Evolutionary conservation across 2,329 filamentous ascomycete species (phyloP).

Genomic region (Exophiala sp.): DNA sequence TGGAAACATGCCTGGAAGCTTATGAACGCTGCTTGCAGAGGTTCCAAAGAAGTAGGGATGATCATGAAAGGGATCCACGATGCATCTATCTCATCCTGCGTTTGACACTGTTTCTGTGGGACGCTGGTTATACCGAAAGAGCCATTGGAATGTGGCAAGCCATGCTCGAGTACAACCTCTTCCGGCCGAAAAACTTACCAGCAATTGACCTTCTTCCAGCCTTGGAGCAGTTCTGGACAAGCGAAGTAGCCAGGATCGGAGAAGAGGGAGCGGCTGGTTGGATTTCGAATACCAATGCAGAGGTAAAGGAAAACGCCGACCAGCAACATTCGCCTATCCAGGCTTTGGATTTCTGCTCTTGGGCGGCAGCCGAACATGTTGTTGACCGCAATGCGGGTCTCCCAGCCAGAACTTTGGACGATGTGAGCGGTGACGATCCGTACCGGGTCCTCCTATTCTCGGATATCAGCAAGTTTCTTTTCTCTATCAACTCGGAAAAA

Average conservation of each 20-base stretch:
- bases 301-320: constrained; percentile 9
- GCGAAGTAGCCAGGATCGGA: constrained; percentile 73
- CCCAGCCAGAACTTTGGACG: constrained; percentile 72
- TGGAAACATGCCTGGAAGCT: constrained; percentile 60
- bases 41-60: constrained; percentile 25
- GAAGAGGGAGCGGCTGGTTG: constrained; percentile 71
- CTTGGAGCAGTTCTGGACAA: constrained; percentile 82
- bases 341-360: constrained; percentile 16
- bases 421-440: constrained; percentile 72
- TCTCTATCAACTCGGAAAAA: constrained; percentile 28
- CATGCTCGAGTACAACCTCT: constrained; percentile 68
- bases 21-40: constrained; percentile 57
- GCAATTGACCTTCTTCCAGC: constrained; percentile 26
- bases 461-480: constrained; percentile 66
- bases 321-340: constrained; percentile 35
- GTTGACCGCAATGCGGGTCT: constrained; percentile 34
- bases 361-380: constrained; percentile 25
- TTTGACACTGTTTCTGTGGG: constrained; percentile 67
- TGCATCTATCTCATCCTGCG: constrained; percentile 71
- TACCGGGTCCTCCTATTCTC: constrained; percentile 76
- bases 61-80: constrained; percentile 33
- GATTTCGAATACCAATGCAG: constrained; percentile 36
- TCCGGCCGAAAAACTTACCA: constrained; percentile 44
- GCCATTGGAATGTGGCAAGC: constrained; percentile 81
- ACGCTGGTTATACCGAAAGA: constrained; percentile 74